phyloP scores from a whole-genome alignment of 2,329 filamentous ascomycete species.

The Xylaria polymorpha region DNA sequence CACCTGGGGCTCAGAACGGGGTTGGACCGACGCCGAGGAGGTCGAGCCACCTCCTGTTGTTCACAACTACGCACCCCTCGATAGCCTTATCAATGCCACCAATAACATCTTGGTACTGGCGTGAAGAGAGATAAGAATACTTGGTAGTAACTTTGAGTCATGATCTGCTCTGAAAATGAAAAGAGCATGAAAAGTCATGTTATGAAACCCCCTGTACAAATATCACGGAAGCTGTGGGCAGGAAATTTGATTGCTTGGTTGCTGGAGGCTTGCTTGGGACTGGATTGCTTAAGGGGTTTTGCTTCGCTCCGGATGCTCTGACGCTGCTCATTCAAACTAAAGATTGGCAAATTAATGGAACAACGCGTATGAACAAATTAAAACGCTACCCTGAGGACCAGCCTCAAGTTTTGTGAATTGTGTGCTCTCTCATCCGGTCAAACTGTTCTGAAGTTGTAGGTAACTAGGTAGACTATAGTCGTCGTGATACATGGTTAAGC shows the following conservation, averaged over 20 bases:
- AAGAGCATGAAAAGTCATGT: neutral
- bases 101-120: conserved; percentile 45
- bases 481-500: neutral
- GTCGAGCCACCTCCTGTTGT: conserved; percentile 51
- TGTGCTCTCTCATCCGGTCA: neutral
- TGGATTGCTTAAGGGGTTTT: conserved; percentile 17
- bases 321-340: conserved; percentile 18
- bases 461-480: neutral
- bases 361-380: neutral
- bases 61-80: conserved; percentile 42
- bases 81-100: conserved; percentile 36
- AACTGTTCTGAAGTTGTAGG: neutral
- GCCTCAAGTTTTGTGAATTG: neutral
- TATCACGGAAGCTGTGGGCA: conserved; percentile 4
- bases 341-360: conserved; percentile 9
- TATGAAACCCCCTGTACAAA: conserved; percentile 17
- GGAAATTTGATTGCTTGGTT: conserved; percentile 5
- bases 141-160: neutral
- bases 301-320: conserved; percentile 17
- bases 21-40: conserved; percentile 69
- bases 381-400: neutral
- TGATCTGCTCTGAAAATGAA: neutral
- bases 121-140: conserved; percentile 22
- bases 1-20: conserved; percentile 74
- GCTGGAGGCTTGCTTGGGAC: conserved; percentile 8